Evolutionary conservation across 306 rosid species (phyloP).

Genomic region (Pyrus betulifolia): DNA sequence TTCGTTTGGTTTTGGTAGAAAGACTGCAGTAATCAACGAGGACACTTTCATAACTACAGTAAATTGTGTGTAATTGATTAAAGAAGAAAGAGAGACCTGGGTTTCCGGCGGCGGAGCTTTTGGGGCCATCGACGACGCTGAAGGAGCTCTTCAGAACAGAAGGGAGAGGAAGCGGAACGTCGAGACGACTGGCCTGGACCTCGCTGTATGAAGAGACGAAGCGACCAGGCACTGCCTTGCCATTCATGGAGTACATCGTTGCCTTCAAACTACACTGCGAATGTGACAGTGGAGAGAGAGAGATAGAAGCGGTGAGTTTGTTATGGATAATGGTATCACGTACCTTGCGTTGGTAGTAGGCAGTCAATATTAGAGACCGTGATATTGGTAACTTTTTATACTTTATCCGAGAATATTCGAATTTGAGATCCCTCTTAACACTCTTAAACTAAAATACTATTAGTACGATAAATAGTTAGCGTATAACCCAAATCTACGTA

Average conservation of each 20-base stretch:
- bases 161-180: constrained; percentile 63
- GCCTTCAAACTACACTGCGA: background rate
- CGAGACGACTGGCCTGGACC: constrained; percentile 66
- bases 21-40: too few relatives aligned
- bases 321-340: background rate
- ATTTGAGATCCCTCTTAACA: too few relatives aligned
- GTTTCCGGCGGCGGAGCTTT: constrained; percentile 76
- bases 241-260: constrained; percentile 27
- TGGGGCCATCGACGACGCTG: constrained; percentile 64
- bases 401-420: too few relatives aligned
- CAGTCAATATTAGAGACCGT: too few relatives aligned
- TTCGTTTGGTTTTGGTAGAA: background rate
- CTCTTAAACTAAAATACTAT: too few relatives aligned
- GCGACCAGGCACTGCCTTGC: constrained; percentile 42
- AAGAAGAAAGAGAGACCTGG: constrained; percentile 38
- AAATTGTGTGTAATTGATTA: too few relatives aligned
- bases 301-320: background rate
- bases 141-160: constrained; percentile 53
- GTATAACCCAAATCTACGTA: too few relatives aligned
- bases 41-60: too few relatives aligned
- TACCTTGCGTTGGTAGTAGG: too few relatives aligned
- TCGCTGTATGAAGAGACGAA: constrained; percentile 59
- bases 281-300: background rate
- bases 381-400: too few relatives aligned
- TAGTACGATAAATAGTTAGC: too few relatives aligned